Evolutionary conservation across 192 early-diverging fungal species (phyloP), one percentile per base, ranked within the genome.

Genomic region (Coemansia sp.): DNA sequence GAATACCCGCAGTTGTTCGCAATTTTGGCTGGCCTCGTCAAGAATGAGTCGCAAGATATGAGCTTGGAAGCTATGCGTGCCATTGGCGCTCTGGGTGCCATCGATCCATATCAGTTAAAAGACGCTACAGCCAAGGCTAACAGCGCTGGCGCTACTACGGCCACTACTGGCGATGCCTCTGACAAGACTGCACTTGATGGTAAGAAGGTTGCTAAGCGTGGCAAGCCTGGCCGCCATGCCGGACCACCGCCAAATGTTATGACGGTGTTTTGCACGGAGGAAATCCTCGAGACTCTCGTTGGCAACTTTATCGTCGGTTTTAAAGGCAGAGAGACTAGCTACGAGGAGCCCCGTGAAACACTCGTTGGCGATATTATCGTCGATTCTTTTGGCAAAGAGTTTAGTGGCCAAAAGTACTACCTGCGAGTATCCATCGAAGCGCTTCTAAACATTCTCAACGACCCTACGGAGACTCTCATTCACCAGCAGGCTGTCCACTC

Each of bases 41-140:
- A 95, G 69, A 89, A 91, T 0, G 95, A 97, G 74, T 87, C 89
- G 57, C 84, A 85, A 6, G 66, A 84, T 13, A 91, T 98, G 40
- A 86, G 94, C 36, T 74, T 86, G 21, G 94, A 97, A 74, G 92
- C 91, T 3, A 88, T 97, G 34, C 95, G 95, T 59, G 84, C 95
- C 16, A 88, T 98, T 62, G 97, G 97, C 60, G 95, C 94, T 24
- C 84, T 98, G 3, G 97, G 97, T 29, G 97, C 97, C 16, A 79
- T 98, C 13, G 97, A 98, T 86, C 95, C 97, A 21, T 94, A 96
- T 79, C 85, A 73, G 63, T 87, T 89, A 73, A 68, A 60, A 31
- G 40, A 57, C n/a, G 36, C 57, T 16, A 27, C 63, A 11, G 3
- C 48, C 46, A 53, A 37, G 31, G 14, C 27, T 3, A 59, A 19